Evolutionary conservation across 495 filamentous ascomycete species (phyloP).

Genomic region (Aspergillus cavernicola): DNA sequence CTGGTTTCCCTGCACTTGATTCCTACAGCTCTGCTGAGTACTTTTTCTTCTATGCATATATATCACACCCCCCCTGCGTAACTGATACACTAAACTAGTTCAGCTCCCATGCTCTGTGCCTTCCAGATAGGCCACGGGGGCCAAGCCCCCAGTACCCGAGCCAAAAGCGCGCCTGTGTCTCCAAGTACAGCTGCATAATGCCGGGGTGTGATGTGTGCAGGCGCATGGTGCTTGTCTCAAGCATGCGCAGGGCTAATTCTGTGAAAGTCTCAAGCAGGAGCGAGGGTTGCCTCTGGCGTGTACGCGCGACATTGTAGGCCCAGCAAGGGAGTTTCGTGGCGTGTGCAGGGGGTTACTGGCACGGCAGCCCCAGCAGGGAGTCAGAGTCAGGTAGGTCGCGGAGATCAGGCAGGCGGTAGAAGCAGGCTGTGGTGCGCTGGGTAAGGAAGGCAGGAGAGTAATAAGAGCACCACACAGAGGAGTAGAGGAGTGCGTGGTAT

Average conservation of each 20-base stretch:
- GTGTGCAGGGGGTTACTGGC: constrained; percentile 11
- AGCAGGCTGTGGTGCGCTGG: constrained; percentile 22
- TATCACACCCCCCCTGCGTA: constrained; percentile 22
- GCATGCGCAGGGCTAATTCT: constrained; percentile 19
- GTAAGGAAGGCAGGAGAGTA: constrained; percentile 19
- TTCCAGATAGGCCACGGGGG: background rate
- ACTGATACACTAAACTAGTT: constrained; percentile 15
- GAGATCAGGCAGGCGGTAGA: constrained; percentile 24
- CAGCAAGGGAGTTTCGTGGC: constrained; percentile 20
- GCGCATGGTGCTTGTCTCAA: constrained; percentile 19
- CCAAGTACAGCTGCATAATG: constrained; percentile 18
- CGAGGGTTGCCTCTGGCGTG: constrained; percentile 14
- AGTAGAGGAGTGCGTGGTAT: constrained; percentile 13
- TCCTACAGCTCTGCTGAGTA: constrained; percentile 17
- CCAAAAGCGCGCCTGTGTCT: constrained; percentile 24
- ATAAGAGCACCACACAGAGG: constrained; percentile 21
- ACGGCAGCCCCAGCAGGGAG: constrained; percentile 15
- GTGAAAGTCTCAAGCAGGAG: constrained; percentile 18
- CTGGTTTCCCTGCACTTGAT: constrained; percentile 5
- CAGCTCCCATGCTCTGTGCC: constrained; percentile 1
- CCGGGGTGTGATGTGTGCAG: constrained; percentile 15
- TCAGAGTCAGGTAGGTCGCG: constrained; percentile 23
- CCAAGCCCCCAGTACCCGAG: constrained; percentile 15
- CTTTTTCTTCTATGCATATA: constrained; percentile 17
- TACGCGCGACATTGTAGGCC: constrained; percentile 18